phyloP scores from a whole-genome alignment of 2,329 filamentous ascomycete genomes.

The Didymella lethalis region DNA sequence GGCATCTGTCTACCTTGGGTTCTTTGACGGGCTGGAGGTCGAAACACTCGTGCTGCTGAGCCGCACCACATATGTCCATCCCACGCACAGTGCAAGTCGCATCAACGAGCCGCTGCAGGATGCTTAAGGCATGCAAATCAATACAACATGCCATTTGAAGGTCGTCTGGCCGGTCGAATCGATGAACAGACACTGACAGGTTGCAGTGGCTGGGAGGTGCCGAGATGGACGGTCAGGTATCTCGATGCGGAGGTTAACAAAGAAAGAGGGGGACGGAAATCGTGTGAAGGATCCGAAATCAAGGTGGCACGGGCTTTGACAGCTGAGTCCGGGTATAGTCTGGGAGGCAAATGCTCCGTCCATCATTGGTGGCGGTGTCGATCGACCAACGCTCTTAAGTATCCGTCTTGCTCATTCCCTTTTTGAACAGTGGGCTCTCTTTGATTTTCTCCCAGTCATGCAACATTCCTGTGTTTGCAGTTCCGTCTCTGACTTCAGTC shows the following conservation, averaged over 20 bases:
- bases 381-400: neutral
- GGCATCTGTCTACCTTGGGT: too few relatives aligned
- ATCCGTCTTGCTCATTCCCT: conserved; percentile 40
- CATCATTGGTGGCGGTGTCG: neutral
- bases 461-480: conserved; percentile 45
- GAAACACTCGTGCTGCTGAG: too few relatives aligned
- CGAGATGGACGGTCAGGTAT: neutral
- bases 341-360: neutral
- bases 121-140: too few relatives aligned
- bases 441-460: conserved; percentile 51
- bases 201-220: neutral
- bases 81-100: too few relatives aligned
- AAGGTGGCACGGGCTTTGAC: neutral
- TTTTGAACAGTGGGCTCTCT: conserved; percentile 45
- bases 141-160: too few relatives aligned
- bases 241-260: neutral
- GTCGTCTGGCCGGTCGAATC: neutral
- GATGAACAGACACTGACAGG: neutral
- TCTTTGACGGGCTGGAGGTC: too few relatives aligned
- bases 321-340: neutral
- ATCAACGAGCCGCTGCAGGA: too few relatives aligned
- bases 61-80: too few relatives aligned
- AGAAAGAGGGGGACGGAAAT: neutral
- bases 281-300: neutral
- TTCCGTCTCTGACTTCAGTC: conserved; percentile 44